A percentile compares a stretch with the other conserved stretches of the same genome.
phyloP scores from a whole-genome alignment of 2,329 filamentous ascomycete species.

The Aspergillus amoenus region DNA sequence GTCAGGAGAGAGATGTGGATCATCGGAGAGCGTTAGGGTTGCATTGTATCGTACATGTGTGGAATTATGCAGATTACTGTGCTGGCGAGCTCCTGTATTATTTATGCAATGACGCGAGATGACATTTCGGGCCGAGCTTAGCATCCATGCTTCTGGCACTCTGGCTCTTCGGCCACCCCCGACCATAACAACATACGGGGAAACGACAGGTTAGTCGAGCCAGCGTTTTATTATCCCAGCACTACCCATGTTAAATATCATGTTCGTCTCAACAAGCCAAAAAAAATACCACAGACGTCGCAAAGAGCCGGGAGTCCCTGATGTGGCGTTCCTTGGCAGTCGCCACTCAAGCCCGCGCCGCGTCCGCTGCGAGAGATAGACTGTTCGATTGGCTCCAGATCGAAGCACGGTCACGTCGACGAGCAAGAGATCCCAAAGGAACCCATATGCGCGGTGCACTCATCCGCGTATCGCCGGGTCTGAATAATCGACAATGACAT shows the following conservation, averaged over 20 bases:
- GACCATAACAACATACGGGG: not conserved
- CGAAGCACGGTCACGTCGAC: conserved; percentile 1
- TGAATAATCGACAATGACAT: too few relatives aligned
- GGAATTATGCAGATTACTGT: not conserved
- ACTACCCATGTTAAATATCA: not conserved
- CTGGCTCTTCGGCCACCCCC: too few relatives aligned
- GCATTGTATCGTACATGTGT: not conserved
- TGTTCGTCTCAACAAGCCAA: not conserved
- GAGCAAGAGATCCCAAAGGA: not conserved
- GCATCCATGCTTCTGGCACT: not conserved
- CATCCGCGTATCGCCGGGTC: not conserved
- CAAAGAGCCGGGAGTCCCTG: conserved; percentile 15
- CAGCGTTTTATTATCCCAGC: not conserved
- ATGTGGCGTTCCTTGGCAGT: conserved; percentile 22
- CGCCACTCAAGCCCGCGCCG: conserved; percentile 8
- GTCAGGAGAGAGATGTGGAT: too few relatives aligned
- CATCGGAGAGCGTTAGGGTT: too few relatives aligned
- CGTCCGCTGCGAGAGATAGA: not conserved
- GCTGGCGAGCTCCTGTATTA: not conserved
- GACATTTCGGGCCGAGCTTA: not conserved
- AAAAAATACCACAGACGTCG: not conserved
- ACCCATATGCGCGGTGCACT: not conserved
- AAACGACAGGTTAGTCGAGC: not conserved
- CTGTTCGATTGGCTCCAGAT: conserved; percentile 5
- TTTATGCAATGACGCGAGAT: not conserved